Evolutionary conservation across 2,329 filamentous ascomycete genomes (phyloP), one percentile per base, ranked within the genome.

Genomic region (Hymenoscyphus repandus): DNA sequence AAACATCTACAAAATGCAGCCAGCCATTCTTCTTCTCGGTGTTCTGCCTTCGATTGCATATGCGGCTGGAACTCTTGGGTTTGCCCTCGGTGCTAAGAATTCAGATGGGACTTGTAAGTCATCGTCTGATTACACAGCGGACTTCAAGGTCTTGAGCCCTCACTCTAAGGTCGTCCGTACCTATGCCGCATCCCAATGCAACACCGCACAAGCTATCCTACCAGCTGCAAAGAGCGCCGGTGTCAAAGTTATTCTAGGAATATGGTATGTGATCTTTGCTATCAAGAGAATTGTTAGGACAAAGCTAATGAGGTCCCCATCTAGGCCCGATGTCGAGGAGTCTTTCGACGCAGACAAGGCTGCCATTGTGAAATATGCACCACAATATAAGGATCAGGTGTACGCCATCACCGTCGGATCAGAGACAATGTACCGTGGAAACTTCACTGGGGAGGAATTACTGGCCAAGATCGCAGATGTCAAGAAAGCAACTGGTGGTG

Each of bases 331-430:
- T 61, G 74, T 76, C 41, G 75, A 82, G n/a, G 72, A 77, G 30
- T 81, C 80, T 33, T 86, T 82, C 69, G 64, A 76, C 22, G 69
- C 72, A 43, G 85, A 88, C 66, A 80, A 80, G 63, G 67, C 71
- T 6, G 81, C 83, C 11, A 71, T 86, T 50, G 70, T 74, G 47
- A 69, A 67, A 47, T 72, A 75, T 56, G 73, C 72, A 1, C 63
- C 68, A 17, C 59, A 77, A 68, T 76, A 75, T 66, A 70, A 76
- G 60, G 74, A 79, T 53, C 76, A 79, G 51, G 76, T 89, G 57
- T 80, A 85, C 63, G 85, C 78, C 50, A 79, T 88, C 55, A 87
- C 84, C 5, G 81, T 88, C 51, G 85, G 85, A 27, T 86, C 82
- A 12, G 85, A 89, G 72, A 77, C 78, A 5, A 73, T 88, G 42